Base-by-base conservation (phyloP, 2,329 filamentous ascomycete species). In the Nannizzia gypsea region DNA sequence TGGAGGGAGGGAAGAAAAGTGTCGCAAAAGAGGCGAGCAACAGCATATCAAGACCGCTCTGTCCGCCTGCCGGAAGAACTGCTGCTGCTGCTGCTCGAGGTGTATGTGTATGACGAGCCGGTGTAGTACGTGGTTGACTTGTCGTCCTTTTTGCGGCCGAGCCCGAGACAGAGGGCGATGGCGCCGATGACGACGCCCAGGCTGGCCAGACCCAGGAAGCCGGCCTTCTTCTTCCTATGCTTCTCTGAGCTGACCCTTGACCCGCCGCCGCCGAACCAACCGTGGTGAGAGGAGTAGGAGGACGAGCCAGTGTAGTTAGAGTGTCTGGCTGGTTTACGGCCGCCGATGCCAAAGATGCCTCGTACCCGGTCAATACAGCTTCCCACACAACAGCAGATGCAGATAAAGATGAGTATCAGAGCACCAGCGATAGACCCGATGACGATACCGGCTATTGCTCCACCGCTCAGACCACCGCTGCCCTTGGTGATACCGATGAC, bases 391-490 rank as follows among this genome's bases (percentile, higher is more conserved):
- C 72, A 66, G 64, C 73, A 78, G 58, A 70, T 68, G 64, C 74
- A 77, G 24, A 79, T 63, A 22, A 79, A 68, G 24, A 78, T 64
- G 40, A 79, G 65, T 11, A 78, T 64, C 55, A 78, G 67, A 9
- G 77, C 71, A 56, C 75, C 77, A 1, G 71, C 71, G 59, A 79
- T 72, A 17, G 74, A 72, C 44, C 77, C 77, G 58, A 80, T 77
- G 59, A 80, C 77, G 56, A 80, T 80, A 42, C 77, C 77, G 20
- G 77, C 77, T 60, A 80, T 80, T 1, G 77, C 77, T 22, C 77
- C 77, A 17, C 76, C 77, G 60, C 76, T 78, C 22, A 80, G 68
- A 22, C 76, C 74, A 40, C 71, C 67, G 57, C 67, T 67, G 6
- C 65, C 66, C 13, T 66, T 57, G 4, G 69, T 68, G 5, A 68